Percentiles rank a stretch among this genome's conserved stretches.
phyloP scores from a whole-genome alignment of 2,329 filamentous ascomycete species.

The Paramyrothecium roridum region DNA sequence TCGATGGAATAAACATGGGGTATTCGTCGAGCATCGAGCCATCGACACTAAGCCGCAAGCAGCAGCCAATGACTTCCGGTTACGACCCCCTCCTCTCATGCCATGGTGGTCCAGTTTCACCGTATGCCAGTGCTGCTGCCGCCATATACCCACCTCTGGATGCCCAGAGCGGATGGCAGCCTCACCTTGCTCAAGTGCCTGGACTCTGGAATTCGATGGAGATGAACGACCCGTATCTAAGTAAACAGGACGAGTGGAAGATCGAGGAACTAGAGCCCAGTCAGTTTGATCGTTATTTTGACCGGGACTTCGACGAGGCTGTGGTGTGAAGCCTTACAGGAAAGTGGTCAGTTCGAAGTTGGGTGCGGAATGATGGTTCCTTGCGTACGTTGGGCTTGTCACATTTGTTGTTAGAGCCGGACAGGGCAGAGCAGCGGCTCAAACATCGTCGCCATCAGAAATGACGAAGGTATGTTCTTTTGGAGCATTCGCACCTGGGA shows the following conservation, averaged over 20 bases:
- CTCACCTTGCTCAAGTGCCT: not conserved
- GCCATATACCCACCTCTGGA: slow-evolving; percentile 2
- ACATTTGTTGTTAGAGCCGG: no score
- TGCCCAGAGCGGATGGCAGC: not conserved
- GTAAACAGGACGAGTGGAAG: slow-evolving; percentile 30
- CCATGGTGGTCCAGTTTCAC: not conserved
- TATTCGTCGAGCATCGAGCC: not conserved
- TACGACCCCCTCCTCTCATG: not conserved
- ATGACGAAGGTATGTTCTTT: no score
- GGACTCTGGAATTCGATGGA: slow-evolving; percentile 6
- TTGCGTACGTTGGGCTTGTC: no score
- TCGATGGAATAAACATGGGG: not conserved
- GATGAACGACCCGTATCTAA: slow-evolving; percentile 25
- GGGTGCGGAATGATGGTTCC: no score
- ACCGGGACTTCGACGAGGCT: not conserved
- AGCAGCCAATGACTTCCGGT: slow-evolving; percentile 15
- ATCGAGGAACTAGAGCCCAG: slow-evolving; percentile 26
- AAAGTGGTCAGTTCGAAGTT: no score
- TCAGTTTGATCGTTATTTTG: slow-evolving; percentile 28
- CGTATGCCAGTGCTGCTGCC: not conserved
- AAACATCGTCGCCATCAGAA: no score
- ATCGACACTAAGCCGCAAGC: not conserved
- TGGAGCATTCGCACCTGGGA: no score
- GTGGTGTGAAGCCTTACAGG: no score
- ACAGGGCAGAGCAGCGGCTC: no score